Base-by-base conservation (phyloP, 2,329 filamentous ascomycete genomes). In the Periconia macrospinosa region DNA sequence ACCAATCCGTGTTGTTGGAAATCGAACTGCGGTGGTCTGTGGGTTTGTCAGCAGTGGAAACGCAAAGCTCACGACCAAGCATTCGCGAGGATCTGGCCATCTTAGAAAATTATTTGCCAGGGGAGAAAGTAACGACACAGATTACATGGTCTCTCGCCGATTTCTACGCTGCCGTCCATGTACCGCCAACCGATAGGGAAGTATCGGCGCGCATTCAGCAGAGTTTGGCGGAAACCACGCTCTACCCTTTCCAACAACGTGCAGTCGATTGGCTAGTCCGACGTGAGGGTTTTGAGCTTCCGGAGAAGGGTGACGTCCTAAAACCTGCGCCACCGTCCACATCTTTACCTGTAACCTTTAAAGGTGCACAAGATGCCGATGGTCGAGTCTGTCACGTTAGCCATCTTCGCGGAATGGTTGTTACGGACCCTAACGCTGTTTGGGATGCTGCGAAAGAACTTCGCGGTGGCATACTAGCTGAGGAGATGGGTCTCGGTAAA, bases 401-500 rank as follows among this genome's bases (percentile, higher is more conserved):
- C 65, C 79, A 85, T 50, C 73, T 90, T 0, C 84, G 87, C 48
- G 84, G 87, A 23, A 72, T 84, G 14, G 76, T 86, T 5, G 80
- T 83, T 1, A 75, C 76, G 37, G 78, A 88, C 63, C 55, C 77
- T 9, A 55, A 66, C 0, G 63, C 74, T 2, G 85, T 84, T 50
- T 69, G 71, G 33, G 67, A 75, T 51, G 56, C 63, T 9, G 50
- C 43, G 54, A 70, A 19, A 74, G 84, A 63, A 15, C 53, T 79
- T 1, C 72, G 66, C 35, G 86, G 86, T 2, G 89, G 89, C 0
- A 86, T 91, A 45, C 75, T 93, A 6, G 86, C 88, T 0, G 90
- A 93, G 66, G 90, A 93, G 70, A 93, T 93, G 90, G 90, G 90
- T 0, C 76, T 93, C 1, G 90, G 90, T 1, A 93, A 93, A 70